phyloP scores from a whole-genome alignment of 1,139 yeast genomes.

The Taphrina wiesneri region DNA sequence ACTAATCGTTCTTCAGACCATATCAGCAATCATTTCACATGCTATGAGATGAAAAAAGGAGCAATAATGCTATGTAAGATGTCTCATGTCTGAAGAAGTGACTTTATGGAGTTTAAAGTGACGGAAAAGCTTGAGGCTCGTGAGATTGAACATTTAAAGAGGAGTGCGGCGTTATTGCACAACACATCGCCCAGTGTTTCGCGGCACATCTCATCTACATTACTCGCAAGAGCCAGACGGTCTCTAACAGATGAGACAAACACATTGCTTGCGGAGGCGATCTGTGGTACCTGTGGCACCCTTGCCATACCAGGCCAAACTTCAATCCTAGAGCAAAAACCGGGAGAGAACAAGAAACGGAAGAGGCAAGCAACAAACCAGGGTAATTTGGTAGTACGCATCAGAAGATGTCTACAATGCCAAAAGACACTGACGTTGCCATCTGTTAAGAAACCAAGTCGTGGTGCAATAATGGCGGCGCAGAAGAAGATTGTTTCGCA shows the following conservation, averaged over 20 bases:
- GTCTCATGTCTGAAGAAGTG: too few relatives aligned
- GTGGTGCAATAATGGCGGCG: conserved; percentile 11
- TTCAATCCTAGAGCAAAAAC: background rate
- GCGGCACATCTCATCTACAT: background rate
- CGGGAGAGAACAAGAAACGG: background rate
- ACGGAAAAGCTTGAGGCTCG: background rate
- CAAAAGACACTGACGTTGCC: background rate
- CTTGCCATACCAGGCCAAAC: background rate
- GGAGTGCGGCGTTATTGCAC: background rate
- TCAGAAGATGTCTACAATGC: background rate
- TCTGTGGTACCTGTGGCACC: background rate
- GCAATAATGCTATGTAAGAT: too few relatives aligned
- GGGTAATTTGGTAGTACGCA: background rate
- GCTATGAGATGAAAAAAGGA: too few relatives aligned
- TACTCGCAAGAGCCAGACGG: background rate
- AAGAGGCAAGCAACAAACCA: background rate
- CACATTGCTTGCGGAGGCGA: background rate
- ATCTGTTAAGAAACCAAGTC: background rate
- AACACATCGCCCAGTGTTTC: background rate
- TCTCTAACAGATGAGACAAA: background rate
- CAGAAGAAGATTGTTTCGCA: background rate
- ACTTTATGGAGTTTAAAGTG: background rate
- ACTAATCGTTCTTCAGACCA: too few relatives aligned
- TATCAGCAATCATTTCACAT: too few relatives aligned
- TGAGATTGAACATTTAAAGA: background rate